Evolutionary conservation across 257 asterid genomes (phyloP), one percentile per base, ranked within the genome.

Genomic region (Petunia axillaris): DNA sequence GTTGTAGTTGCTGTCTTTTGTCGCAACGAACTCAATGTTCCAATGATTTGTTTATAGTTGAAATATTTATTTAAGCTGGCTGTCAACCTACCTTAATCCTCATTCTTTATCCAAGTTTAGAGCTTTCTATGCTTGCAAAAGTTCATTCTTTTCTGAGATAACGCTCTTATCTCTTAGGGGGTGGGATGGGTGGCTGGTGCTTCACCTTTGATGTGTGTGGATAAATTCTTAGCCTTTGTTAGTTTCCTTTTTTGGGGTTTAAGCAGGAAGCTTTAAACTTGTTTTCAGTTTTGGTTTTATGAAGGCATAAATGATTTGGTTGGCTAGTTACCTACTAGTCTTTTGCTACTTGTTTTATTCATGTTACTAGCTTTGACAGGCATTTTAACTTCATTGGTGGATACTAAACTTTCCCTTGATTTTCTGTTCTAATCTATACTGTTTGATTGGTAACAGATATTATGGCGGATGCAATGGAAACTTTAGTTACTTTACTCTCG

Each of bases 381-480:
- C 6, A 46, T 70, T 59, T 70, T 46, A 25, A 2, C 59, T 46
- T 70, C 43, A 48, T 46, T 70, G 57, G 35, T 70, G 11, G 11
- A 70, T 70, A 2, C 43, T 4, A 46, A 48, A 35, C 10, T 70
- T 48, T 55, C 25, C 59, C 41, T 44, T 46, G 55, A 6, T 35
- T 5, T 46, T 48, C 37, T 10, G 4, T 46, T 48, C 59, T 46
- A 48, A 46, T 25, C 43, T 16, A 70, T 6, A 70, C 40, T 46
- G 25, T 6, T 70, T 43, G 37, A 67, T 67, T 70, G 41, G 25
- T 25, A 16, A 44, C 77, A 70, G 59, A 25, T 70, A 37, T 40
- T 73, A 81, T 85, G 82, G 59, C 70, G 75, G 40, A 74, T 67
- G 82, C 88, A 82, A 91, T 92, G 97, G 85, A 81, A 76, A 55